These are phyloP conservation scores for Graphilbum fragrans DNA, from an alignment of 2,329 filamentous ascomycete species.

Conservation along the genomic window DNA sequence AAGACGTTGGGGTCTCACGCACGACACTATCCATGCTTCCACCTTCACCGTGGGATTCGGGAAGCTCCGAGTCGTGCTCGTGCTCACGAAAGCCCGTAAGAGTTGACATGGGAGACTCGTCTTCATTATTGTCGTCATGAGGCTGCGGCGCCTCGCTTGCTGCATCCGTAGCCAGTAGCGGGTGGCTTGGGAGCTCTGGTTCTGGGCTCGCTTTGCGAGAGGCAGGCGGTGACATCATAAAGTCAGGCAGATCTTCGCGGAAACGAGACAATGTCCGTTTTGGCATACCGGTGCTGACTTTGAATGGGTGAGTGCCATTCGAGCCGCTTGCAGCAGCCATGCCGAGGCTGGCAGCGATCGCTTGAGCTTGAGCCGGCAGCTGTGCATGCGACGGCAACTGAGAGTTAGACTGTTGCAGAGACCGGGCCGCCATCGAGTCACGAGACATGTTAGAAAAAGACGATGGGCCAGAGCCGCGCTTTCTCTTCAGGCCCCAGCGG, in stretches of 20 bases:
- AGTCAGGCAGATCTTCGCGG: slow-evolving; percentile 80
- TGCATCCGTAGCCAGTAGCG: slow-evolving; percentile 14
- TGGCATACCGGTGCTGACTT: slow-evolving; percentile 36
- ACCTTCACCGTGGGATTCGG: background rate
- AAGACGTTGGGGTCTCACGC: slow-evolving; percentile 32
- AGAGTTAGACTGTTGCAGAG: background rate
- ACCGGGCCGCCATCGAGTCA: slow-evolving; percentile 58
- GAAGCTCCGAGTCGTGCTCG: background rate
- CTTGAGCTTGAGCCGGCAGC: background rate
- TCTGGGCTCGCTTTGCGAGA: slow-evolving; percentile 73
- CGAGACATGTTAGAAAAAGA: slow-evolving; percentile 90
- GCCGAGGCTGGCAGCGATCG: slow-evolving; percentile 24
- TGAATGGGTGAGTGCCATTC: slow-evolving; percentile 16
- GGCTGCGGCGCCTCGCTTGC: slow-evolving; percentile 1
- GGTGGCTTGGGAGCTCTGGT: slow-evolving; percentile 26
- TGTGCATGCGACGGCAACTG: slow-evolving; percentile 1
- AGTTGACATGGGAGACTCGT: slow-evolving; percentile 4
- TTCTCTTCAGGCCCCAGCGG: slow-evolving; percentile 50
- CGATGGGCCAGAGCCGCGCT: slow-evolving; percentile 46
- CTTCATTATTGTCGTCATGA: background rate
- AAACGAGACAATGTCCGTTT: slow-evolving; percentile 84
- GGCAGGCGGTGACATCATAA: slow-evolving; percentile 73
- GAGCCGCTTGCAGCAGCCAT: slow-evolving; percentile 21
- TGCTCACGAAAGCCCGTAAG: background rate
- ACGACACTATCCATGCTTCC: slow-evolving; percentile 17